Evolutionary conservation across 371 early-diverging fungal genomes (phyloP).

Genomic region (Mucor saturninus): DNA sequence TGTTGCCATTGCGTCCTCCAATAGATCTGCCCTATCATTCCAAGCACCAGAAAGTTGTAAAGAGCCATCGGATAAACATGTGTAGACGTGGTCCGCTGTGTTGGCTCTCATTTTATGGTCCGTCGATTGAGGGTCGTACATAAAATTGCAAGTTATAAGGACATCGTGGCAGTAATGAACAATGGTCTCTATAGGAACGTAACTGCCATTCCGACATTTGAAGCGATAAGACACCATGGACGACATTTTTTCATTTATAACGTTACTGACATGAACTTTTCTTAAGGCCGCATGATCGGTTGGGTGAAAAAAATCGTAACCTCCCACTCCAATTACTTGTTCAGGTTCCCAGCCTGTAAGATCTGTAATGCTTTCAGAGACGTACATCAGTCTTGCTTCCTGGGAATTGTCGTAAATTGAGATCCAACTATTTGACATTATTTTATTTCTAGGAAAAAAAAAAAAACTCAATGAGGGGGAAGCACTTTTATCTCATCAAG

Average conservation of each 20-base stretch:
- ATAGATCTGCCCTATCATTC: constrained; percentile 30
- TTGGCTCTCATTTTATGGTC: constrained; percentile 42
- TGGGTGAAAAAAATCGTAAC: constrained; percentile 51
- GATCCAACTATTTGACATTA: constrained; percentile 50
- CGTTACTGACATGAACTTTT: constrained; percentile 47
- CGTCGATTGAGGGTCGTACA: constrained; percentile 28
- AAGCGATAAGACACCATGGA: constrained; percentile 43
- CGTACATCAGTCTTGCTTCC: constrained; percentile 45
- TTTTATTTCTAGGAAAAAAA: not conserved
- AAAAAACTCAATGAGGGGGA: too few species aligned
- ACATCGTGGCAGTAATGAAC: constrained; percentile 49
- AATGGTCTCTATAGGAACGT: constrained; percentile 38
- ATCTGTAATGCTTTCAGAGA: constrained; percentile 54
- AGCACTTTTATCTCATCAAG: not conserved
- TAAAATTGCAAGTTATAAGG: constrained; percentile 32
- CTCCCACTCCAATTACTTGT: constrained; percentile 53
- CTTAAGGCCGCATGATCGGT: constrained; percentile 42
- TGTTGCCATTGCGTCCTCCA: constrained; percentile 11
- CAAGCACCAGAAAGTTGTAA: constrained; percentile 40
- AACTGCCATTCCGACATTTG: constrained; percentile 33
- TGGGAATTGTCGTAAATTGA: constrained; percentile 61
- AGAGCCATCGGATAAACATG: constrained; percentile 32
- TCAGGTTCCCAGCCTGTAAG: constrained; percentile 58
- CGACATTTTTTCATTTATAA: constrained; percentile 55
- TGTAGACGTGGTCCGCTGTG: constrained; percentile 40